A percentile compares a stretch with the other conserved stretches of the same genome.
phyloP scores from a whole-genome alignment of 345 rosid genomes.

The Eucalyptus curtisii region DNA sequence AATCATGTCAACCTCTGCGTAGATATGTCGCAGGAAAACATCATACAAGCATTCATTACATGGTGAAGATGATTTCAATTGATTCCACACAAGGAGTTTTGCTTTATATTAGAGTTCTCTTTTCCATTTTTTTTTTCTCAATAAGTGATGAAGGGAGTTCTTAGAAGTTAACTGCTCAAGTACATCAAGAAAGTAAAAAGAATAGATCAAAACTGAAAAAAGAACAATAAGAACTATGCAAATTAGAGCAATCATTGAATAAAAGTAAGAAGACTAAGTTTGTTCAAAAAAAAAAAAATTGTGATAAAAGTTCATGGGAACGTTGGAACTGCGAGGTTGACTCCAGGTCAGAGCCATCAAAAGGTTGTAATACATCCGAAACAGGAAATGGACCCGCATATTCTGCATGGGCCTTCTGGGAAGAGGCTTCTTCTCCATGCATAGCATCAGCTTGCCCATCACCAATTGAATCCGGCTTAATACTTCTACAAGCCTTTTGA shows the following conservation, averaged over 20 bases:
- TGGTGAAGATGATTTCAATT: background rate
- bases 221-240: background rate
- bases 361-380: slow-evolving; percentile 5
- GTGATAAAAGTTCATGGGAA: background rate
- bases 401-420: background rate
- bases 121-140: background rate
- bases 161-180: background rate
- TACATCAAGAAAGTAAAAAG: background rate
- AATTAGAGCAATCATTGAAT: background rate
- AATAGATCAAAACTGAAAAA: background rate
- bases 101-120: background rate
- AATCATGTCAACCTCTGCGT: background rate
- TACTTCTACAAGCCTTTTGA: slow-evolving; percentile 15
- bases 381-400: slow-evolving; percentile 8
- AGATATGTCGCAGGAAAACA: background rate
- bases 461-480: slow-evolving; percentile 7
- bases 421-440: slow-evolving; percentile 2
- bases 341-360: background rate
- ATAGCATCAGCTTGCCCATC: slow-evolving; percentile 7
- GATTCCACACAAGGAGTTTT: background rate
- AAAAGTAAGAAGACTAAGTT: background rate
- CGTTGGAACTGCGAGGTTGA: background rate
- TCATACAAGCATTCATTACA: background rate
- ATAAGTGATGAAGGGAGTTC: background rate
- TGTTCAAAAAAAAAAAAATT: background rate